Base-by-base conservation (phyloP, 1,284 basidiomycete genomes). In the Dichomitus squalens region DNA sequence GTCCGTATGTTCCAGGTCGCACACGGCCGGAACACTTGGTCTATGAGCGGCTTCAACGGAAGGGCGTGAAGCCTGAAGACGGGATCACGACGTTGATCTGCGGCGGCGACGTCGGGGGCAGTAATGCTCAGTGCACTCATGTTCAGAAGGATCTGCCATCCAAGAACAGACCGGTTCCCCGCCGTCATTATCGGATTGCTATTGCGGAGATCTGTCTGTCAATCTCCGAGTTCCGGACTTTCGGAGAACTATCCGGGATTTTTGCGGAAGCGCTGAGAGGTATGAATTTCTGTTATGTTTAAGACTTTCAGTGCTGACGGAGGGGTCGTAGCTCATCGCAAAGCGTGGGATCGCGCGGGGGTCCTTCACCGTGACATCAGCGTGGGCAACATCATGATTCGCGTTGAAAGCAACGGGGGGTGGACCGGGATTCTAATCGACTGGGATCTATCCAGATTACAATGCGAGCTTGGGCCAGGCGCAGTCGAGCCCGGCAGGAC, bases 291-390 rank as follows among this genome's bases (percentile, higher is more conserved):
- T 16, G 11, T 33, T 8, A n/a, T 41, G 16, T 16, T 1, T 7
- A 20, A 2, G 29, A 9, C 3, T 25, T 12, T 21, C 23, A 20
- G 18, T 5, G 11, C 20, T 49, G 29, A 44, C n/a, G 12, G 9
- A 7, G 11, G 8, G 12, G 29, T 18, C 3, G 3, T 27, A 57
- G 55, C 33, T n/a, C 55, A 57, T n/a, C 18, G 14, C 2, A 12
- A 36, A 4, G 55, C 55, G 7, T 57, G 55, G 55, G 29, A 14
- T 4, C 18, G 23, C 8, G 55, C 55, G 0, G 23, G 25, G 0
- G 46, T 57, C 12, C 38, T 57, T 2, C 60, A 61, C n/a, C 49
- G 60, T 7, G 60, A 61, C 31, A 36, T 61, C 14, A 58, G 56
- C 33, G 40, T 53, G 9, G 53, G 49, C 6, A 61, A 61, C 27